phyloP scores from a whole-genome alignment of 768 basidiomycete genomes.

The Peribolospora baueri region DNA sequence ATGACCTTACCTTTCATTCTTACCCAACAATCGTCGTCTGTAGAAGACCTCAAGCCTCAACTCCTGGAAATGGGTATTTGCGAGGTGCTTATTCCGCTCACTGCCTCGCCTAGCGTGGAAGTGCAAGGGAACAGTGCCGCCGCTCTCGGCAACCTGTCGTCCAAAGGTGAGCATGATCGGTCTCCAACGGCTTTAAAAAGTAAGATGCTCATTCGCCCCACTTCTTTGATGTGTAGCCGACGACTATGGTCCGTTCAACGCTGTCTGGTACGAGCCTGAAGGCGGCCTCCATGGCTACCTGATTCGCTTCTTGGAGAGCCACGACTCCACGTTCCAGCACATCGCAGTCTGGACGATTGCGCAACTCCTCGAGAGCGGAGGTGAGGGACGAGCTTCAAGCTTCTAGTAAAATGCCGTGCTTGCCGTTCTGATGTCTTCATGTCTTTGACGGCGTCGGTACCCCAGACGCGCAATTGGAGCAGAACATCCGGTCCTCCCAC shows the following conservation, averaged over 20 bases:
- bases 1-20: neutral
- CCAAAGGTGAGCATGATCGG: conserved; percentile 42
- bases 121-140: conserved; percentile 98
- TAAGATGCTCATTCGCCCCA: neutral
- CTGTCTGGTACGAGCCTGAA: conserved; percentile 93
- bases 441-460: neutral
- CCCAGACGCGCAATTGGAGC: conserved; percentile 62
- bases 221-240: conserved; percentile 15
- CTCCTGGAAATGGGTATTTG: conserved; percentile 95
- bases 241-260: conserved; percentile 91
- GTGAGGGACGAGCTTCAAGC: conserved; percentile 20
- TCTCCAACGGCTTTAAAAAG: neutral
- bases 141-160: conserved; percentile 87
- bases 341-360: conserved; percentile 99
- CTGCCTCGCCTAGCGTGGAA: conserved; percentile 85
- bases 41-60: conserved; percentile 91
- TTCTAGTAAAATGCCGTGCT: neutral
- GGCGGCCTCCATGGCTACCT: conserved; percentile 92
- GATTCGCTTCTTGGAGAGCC: conserved; percentile 71
- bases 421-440: neutral
- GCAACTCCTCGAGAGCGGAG: conserved; percentile 86
- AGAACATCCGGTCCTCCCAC: conserved; percentile 64
- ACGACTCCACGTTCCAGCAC: conserved; percentile 95
- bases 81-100: conserved; percentile 86
- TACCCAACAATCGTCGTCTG: too few relatives aligned